A percentile compares a stretch with the other conserved stretches of the same genome.
phyloP scores from a whole-genome alignment of 768 basidiomycete genomes.

The Hericium rajendrae region DNA sequence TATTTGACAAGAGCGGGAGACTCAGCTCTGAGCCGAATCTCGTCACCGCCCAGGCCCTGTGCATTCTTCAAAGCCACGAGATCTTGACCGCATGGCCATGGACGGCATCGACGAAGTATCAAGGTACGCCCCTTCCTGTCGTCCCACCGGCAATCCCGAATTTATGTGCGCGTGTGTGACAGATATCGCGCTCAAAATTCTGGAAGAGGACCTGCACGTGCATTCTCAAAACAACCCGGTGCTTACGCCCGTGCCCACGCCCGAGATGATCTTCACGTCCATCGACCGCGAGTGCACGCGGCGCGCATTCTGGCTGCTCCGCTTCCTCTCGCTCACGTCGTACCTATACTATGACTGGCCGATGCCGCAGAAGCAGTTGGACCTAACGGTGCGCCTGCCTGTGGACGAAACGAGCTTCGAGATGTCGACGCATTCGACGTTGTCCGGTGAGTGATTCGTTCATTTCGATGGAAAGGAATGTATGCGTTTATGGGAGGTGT shows the following conservation, averaged over 20 bases:
- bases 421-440: conserved; percentile 24
- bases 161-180: conserved; percentile 12
- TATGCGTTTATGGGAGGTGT: background rate
- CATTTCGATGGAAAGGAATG: background rate
- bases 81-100: conserved; percentile 24
- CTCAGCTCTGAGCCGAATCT: conserved; percentile 55
- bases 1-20: conserved; percentile 64
- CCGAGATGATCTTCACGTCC: conserved; percentile 48
- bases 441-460: conserved; percentile 3
- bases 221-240: conserved; percentile 53
- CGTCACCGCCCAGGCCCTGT: conserved; percentile 66
- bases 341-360: conserved; percentile 30
- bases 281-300: conserved; percentile 74
- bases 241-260: conserved; percentile 47
- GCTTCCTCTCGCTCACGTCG: conserved; percentile 44
- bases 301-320: conserved; percentile 73
- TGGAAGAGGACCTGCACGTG: conserved; percentile 58
- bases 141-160: background rate
- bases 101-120: conserved; percentile 10
- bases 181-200: conserved; percentile 59
- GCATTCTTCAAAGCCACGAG: conserved; percentile 63
- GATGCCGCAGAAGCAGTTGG: conserved; percentile 28
- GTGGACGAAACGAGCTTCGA: conserved; percentile 78
- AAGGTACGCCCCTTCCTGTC: conserved; percentile 19
- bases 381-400: conserved; percentile 59